Percentiles rank a stretch among this genome's conserved stretches.
Conservation (phyloP, 176 grass and related monocot species). For the Oryza australiensis region DNA sequence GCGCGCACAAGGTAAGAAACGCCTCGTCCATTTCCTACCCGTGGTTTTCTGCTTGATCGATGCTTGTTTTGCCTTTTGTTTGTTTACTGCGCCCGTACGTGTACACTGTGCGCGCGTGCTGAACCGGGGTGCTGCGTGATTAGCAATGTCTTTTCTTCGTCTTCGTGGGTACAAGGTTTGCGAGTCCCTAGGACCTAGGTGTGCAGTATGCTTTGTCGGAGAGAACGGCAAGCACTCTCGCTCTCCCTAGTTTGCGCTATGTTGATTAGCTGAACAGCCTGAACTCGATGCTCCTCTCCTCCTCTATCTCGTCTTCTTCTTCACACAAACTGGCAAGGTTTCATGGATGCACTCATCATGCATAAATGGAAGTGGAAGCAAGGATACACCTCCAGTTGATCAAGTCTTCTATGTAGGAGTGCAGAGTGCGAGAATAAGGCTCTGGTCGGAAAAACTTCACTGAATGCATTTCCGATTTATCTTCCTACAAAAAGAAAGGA, state of each 20-base stretch:
- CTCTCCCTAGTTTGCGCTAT: neutral
- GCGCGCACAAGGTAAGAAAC: neutral
- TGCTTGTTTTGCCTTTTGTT: neutral
- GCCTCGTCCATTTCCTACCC: neutral
- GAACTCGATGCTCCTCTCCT: constrained; percentile 12
- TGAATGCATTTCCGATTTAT: no score
- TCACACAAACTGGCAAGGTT: no score
- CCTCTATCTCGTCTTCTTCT: neutral
- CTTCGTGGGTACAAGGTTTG: constrained; percentile 11
- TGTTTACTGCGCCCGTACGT: neutral
- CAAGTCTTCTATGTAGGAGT: no score
- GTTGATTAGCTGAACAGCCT: neutral
- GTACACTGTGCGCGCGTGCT: neutral
- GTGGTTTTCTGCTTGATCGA: neutral
- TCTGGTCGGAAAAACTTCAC: no score
- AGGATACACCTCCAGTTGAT: no score
- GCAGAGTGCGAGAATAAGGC: no score
- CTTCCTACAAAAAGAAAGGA: no score
- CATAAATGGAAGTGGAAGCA: neutral
- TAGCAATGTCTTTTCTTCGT: neutral
- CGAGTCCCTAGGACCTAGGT: constrained; percentile 17
- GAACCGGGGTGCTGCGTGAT: neutral
- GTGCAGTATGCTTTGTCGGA: constrained; percentile 24
- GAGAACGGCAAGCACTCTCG: constrained; percentile 10
- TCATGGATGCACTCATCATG: neutral